Evolutionary conservation across 2,329 filamentous ascomycete species (phyloP), one percentile per base, ranked within the genome.

Genomic region (Cylindrodendrum hubeiense): DNA sequence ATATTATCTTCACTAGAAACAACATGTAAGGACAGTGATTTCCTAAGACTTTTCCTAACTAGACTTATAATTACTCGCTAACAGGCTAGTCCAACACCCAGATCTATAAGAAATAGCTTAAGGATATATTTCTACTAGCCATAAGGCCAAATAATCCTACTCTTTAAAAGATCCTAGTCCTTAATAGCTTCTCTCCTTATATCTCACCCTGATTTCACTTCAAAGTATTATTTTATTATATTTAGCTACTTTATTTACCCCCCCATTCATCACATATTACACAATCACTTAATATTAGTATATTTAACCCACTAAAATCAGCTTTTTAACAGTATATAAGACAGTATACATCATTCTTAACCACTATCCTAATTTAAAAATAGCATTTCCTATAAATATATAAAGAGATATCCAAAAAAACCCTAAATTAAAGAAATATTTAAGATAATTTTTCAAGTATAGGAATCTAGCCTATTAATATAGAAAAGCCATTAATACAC

Each of bases 11-110:
- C 43, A 55, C 24, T 19, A 44, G 26, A 9, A 55, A 26, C 26
- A 26, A 44, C 52, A 10, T 55, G 24, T 44, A 55, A 44, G 52
- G 37, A 24, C 26, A 55, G 37, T 55, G 41, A 21, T 55, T 55
- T 55, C 33, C 15, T 26, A 28, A 55, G 37, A 12, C 5, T 43
- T 43, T 55, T 43, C 19, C 34, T 17, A 26, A 55, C 13, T 55
- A 28, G 34, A 28, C 19, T 15, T 55, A 55, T 44, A n/a, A 26
- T 26, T 43, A 28, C 26, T 24, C 13, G 28, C 9, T 9, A 28
- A 24, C 41, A 43, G 37, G 33, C 26, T 26, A 28, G n/a, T 5
- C 13, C 13, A 26, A 33, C 12, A 12, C 6, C 28, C 4, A 41
- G 22, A 43, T 55, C 24, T 55, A 28, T 55, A 26, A 55, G 41